Evolutionary conservation across 192 early-diverging fungal genomes (phyloP).

Genomic region (Gryganskiella cystojenkinii): DNA sequence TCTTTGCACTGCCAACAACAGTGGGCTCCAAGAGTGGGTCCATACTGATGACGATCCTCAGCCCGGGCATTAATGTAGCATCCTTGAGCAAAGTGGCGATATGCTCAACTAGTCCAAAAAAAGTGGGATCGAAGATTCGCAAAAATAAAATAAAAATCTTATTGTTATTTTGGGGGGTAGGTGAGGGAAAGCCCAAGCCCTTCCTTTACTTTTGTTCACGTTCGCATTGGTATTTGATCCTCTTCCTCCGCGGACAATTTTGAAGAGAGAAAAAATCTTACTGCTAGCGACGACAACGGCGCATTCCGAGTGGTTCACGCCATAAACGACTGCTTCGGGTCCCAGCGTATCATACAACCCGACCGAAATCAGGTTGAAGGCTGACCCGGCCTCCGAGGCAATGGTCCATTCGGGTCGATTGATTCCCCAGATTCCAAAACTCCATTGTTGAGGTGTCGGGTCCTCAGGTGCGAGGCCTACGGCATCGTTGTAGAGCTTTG

Average conservation of each 20-base stretch:
- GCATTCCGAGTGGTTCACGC: constrained; percentile 85
- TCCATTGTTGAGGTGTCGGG: constrained; percentile 22
- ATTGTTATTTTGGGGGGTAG: no score
- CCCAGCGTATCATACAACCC: constrained; percentile 92
- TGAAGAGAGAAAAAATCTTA: neutral
- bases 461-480: neutral
- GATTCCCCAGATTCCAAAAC: constrained; percentile 75
- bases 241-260: no score
- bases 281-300: constrained; percentile 67
- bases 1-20: neutral
- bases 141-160: no score
- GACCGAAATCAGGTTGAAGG: constrained; percentile 71
- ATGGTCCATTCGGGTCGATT: constrained; percentile 84
- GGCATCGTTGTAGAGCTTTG: constrained; percentile 48
- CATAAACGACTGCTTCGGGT: constrained; percentile 81
- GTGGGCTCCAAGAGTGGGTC: constrained; percentile 64
- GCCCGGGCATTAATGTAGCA: constrained; percentile 66
- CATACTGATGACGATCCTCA: constrained; percentile 80
- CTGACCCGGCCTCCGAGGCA: constrained; percentile 67
- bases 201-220: no score
- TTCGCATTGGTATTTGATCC: no score
- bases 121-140: no score
- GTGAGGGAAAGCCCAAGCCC: no score
- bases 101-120: constrained; percentile 37
- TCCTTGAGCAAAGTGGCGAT: constrained; percentile 59